Evolutionary conservation across 78 protist genomes (phyloP).

Genomic region (Isochrysis galbana): DNA sequence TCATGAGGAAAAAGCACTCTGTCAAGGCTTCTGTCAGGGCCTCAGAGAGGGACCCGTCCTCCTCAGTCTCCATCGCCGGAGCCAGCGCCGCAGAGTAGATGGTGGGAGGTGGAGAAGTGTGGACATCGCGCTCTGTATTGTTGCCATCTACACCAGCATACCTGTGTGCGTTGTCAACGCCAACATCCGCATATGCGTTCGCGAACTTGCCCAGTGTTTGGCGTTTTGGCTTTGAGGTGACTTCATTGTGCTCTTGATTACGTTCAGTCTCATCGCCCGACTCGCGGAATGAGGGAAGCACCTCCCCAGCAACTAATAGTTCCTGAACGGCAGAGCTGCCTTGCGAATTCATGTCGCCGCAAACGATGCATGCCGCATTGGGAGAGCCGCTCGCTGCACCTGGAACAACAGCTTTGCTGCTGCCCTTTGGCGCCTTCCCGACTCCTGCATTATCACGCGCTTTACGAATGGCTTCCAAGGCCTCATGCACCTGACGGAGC

Average conservation of each 20-base stretch:
- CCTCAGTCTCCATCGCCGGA: not conserved
- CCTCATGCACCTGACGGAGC: conserved; percentile 27
- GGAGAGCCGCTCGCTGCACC: too few relatives aligned
- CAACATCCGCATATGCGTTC: not conserved
- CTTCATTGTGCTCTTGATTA: too few relatives aligned
- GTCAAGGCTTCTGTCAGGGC: not conserved
- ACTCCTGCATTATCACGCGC: not conserved
- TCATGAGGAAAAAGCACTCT: too few relatives aligned
- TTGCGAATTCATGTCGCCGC: conserved; percentile 37
- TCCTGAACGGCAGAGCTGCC: not conserved
- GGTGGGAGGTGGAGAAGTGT: not conserved
- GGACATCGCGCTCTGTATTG: too few relatives aligned
- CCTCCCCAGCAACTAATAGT: not conserved
- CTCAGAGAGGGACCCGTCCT: not conserved
- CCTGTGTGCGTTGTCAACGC: not conserved
- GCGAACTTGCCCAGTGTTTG: not conserved
- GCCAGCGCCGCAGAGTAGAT: not conserved
- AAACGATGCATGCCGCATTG: not conserved
- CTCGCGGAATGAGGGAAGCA: not conserved
- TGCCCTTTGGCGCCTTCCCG: not conserved
- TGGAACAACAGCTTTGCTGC: too few relatives aligned
- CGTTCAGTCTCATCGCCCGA: not conserved
- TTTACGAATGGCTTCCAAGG: conserved; percentile 15
- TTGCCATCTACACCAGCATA: not conserved
- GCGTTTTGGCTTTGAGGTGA: conserved; percentile 9